Conservation (phyloP, 164 flowering plant genomes). For the Akebia trifoliata region DNA sequence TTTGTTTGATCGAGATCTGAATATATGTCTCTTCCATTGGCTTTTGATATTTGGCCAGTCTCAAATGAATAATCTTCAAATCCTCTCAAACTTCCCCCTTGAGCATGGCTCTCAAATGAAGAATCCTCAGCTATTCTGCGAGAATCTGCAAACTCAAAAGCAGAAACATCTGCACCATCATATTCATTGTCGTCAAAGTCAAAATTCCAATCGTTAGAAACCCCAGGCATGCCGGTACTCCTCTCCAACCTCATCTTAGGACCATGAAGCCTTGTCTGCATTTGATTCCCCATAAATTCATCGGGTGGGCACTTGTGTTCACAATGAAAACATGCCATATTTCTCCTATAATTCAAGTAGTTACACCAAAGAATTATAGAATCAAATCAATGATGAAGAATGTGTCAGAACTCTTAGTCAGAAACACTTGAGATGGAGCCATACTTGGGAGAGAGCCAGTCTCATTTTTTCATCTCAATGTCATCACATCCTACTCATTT, state of each 20-base stretch:
- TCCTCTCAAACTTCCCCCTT: conserved; percentile 21
- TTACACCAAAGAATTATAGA: conserved; percentile 60
- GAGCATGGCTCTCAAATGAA: conserved; percentile 25
- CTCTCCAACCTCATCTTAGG: conserved; percentile 42
- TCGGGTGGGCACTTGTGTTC: conserved; percentile 93
- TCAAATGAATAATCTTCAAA: conserved; percentile 28
- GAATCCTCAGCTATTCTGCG: conserved; percentile 35
- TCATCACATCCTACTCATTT: conserved; percentile 93
- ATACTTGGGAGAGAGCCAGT: conserved; percentile 98
- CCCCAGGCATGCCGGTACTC: conserved; percentile 34
- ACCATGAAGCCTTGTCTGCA: conserved; percentile 40
- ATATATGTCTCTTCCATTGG: conserved; percentile 25
- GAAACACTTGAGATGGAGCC: conserved; percentile 19
- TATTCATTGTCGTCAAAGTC: conserved; percentile 97
- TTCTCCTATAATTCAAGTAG: conserved; percentile 93
- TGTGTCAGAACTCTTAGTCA: not conserved
- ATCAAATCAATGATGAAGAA: conserved; percentile 7
- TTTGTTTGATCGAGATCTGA: conserved; percentile 24
- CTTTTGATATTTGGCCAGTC: conserved; percentile 19
- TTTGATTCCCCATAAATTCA: conserved; percentile 50
- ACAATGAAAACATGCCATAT: conserved; percentile 89
- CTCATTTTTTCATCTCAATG: conserved; percentile 98
- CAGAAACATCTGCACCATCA: conserved; percentile 99
- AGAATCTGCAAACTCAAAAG: conserved; percentile 94
- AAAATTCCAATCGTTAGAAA: conserved; percentile 89